Percentiles rank a stretch among this genome's conserved stretches.
phyloP scores from a whole-genome alignment of 768 basidiomycete species.

The Suillus clintonianus region DNA sequence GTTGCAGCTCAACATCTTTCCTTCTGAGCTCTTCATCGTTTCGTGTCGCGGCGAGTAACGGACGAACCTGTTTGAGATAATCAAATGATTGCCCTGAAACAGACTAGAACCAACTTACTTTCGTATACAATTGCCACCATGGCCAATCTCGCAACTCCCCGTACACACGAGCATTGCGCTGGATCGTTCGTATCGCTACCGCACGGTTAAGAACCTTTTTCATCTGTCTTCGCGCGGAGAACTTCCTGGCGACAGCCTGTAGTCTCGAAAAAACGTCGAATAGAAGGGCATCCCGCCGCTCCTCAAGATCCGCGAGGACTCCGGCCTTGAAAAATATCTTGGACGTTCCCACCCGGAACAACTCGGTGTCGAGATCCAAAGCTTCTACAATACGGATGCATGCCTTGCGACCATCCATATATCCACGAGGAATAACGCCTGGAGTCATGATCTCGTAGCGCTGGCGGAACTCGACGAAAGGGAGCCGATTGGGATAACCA shows the following conservation, averaged over 20 bases:
- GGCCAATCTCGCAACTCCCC: constrained; percentile 93
- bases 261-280: constrained; percentile 87
- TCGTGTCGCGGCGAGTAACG: constrained; percentile 87
- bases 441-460: constrained; percentile 96
- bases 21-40: constrained; percentile 88
- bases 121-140: constrained; percentile 98
- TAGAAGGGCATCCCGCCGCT: constrained; percentile 83
- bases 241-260: constrained; percentile 86
- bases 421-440: constrained; percentile 89
- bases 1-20: constrained; percentile 81
- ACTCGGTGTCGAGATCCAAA: constrained; percentile 80
- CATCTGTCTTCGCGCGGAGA: constrained; percentile 85
- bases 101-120: constrained; percentile 45
- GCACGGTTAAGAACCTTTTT: constrained; percentile 94
- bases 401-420: constrained; percentile 97
- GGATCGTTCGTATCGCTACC: constrained; percentile 87
- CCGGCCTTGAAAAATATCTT: constrained; percentile 99
- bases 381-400: constrained; percentile 88
- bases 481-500: constrained; percentile 95
- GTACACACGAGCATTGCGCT: constrained; percentile 91
- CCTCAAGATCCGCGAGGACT: constrained; percentile 94
- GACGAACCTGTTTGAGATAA: constrained; percentile 66
- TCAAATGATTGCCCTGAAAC: constrained; percentile 12
- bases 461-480: constrained; percentile 96
- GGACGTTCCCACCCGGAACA: constrained; percentile 91